Evolutionary conservation across 371 early-diverging fungal species (phyloP).

Genomic region (Sanchytrium tribonematis): DNA sequence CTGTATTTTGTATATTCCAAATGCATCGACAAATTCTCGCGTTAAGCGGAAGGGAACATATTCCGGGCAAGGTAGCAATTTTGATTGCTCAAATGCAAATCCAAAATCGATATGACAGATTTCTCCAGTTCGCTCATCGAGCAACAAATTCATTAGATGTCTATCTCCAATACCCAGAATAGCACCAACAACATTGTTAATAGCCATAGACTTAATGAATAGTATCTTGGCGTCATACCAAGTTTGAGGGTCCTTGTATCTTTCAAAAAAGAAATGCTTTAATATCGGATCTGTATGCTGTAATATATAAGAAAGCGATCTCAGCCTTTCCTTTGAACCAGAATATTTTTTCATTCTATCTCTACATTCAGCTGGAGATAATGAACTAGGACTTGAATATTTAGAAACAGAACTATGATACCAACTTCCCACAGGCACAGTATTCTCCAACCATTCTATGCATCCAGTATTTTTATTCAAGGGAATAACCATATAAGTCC

Average conservation of each 20-base stretch:
- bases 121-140: conserved; percentile 4
- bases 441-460: conserved; percentile 2
- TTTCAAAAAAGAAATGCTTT: not conserved
- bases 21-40: conserved; percentile 1
- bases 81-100: conserved; percentile 8
- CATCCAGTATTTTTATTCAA: not conserved
- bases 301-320: not conserved
- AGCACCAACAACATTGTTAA: conserved; percentile 6
- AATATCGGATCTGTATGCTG: conserved; percentile 1
- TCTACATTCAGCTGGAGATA: not conserved
- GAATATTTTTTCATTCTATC: not conserved
- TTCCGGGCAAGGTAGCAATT: conserved; percentile 6
- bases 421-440: not conserved
- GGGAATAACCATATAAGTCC: conserved; percentile 3
- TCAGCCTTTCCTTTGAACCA: not conserved
- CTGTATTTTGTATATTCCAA: not conserved
- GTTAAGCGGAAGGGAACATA: conserved; percentile 10
- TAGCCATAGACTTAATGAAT: conserved; percentile 6
- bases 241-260: not conserved
- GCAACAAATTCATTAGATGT: conserved; percentile 9
- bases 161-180: conserved; percentile 11
- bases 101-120: conserved; percentile 9
- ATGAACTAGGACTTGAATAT: conserved; percentile 1
- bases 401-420: not conserved
- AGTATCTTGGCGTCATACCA: conserved; percentile 1